Percentiles rank a stretch among this genome's conserved stretches.
Conservation (phyloP, 768 basidiomycete species). For the Steccherinum ochraceum region DNA sequence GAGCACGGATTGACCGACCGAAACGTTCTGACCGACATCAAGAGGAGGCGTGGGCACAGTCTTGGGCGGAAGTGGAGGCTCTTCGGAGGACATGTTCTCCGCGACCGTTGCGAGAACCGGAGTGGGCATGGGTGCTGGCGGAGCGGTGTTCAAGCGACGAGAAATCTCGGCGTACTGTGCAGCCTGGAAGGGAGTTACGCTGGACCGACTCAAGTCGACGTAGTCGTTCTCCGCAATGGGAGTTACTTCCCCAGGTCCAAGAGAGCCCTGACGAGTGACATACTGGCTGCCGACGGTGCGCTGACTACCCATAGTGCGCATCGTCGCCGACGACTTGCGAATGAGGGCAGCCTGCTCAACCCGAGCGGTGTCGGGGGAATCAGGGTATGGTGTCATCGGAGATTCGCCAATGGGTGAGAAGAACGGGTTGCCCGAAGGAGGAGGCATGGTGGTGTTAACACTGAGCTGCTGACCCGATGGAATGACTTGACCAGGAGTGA, state of each 20-base stretch:
- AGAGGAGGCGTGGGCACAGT: conserved; percentile 4
- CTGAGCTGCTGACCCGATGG: conserved; percentile 18
- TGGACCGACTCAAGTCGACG: conserved; percentile 58
- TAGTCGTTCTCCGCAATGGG: conserved; percentile 28
- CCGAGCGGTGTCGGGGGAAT: conserved; percentile 25
- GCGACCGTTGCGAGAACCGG: conserved; percentile 19
- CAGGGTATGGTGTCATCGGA: conserved; percentile 15
- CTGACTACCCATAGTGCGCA: conserved; percentile 13
- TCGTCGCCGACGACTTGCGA: conserved; percentile 17
- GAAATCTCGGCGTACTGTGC: conserved; percentile 70
- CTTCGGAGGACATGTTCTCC: conserved; percentile 13
- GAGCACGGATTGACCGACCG: not conserved
- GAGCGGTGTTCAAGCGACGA: conserved; percentile 37
- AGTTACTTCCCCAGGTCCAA: not conserved
- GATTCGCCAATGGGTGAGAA: conserved; percentile 33
- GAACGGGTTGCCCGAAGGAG: conserved; percentile 32
- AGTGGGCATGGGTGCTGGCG: conserved; percentile 21
- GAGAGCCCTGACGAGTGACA: conserved; percentile 4
- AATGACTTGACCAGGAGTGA: conserved; percentile 29
- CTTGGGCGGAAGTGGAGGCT: not conserved
- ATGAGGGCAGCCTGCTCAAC: conserved; percentile 20
- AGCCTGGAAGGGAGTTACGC: conserved; percentile 71
- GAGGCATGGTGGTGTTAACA: conserved; percentile 9
- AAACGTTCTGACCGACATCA: conserved; percentile 3
- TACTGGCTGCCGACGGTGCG: conserved; percentile 14